Base-by-base conservation (phyloP, 2,329 filamentous ascomycete species). In the Ascochyta koolunga region DNA sequence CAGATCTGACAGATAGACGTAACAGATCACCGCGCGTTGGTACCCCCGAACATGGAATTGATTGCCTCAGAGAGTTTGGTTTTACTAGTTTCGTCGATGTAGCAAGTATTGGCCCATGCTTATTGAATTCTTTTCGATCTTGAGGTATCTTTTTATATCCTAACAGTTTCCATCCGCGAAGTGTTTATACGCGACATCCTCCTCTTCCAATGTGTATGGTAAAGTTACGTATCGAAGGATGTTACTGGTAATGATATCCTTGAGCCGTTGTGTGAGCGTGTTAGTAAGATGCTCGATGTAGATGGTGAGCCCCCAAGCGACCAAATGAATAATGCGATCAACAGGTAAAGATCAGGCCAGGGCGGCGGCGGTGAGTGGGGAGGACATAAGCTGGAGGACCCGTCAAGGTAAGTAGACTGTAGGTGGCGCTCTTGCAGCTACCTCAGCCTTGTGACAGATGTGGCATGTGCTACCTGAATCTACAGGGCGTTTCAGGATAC, bases 1-100 rank as follows among this genome's bases (percentile, higher is more conserved):
- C 8, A 62, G 22, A 22, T 61, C 57, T 0, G 42, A 31, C 3
- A 62, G 48, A 24, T 44, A 56, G 1, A 52, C 57, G 37, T 58
- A 65, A 32, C 60, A 65, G 0, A 57, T 18, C 2, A 4, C 18
- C 3, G 58, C 25, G 4, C 39, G 13, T 25, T 52, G 29, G 25
- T 62, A 63, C 50, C 49, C 62, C 2, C n/a, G 16, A 21, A 62
- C 61, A 65, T 65, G 1, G 58, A 61, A 35, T 63, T 63, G 24
- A 53, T 57, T 1, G 54, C 54, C 18, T 57, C 49, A 1, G 40
- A n/a, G n/a, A n/a, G n/a, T n/a, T n/a, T n/a, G n/a, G n/a, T n/a
- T n/a, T n/a, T n/a, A 15, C 42, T 54, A 13, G 25, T 54, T 8
- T 56, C 51, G 21, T 59, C 57, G 15, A 59, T 59, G 16, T 54